Base-by-base conservation (phyloP, 2,329 filamentous ascomycete species). In the Curvularia hawaiiensis region DNA sequence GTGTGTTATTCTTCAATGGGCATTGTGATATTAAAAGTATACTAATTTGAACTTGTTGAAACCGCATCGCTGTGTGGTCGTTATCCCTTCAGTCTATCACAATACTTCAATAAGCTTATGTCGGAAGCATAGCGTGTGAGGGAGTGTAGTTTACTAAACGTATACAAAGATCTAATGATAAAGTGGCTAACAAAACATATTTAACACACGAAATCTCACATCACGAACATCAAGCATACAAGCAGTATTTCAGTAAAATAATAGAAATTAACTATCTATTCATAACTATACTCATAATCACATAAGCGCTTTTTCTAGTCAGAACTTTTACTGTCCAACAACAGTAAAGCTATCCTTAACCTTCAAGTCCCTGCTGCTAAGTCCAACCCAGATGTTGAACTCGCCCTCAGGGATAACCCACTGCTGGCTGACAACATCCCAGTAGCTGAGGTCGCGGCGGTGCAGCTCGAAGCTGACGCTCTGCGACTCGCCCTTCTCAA, bases 361-460 rank as follows among this genome's bases (percentile, higher is more conserved):
- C 52, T 62, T 63, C 24, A 73, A 49, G 52, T 73, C 68, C 30
- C 70, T 59, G 54, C 63, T 67, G 57, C 69, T 72, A n/a, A 65
- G 61, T 14, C 70, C 70, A 18, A 68, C 66, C 55, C 61, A 66
- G 39, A 71, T 31, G 9, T 59, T 66, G 51, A 73, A 71, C 68
- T 56, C 72, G 75, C 75, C 82, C 70, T n/a, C 80, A 75, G 58
- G 75, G 62, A 70, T 74, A 28, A 92, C 84, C 92, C 93, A 97
- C 79, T 97, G 88, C 81, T 97, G 92, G 20, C 78, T 74, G 0
- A 73, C 80, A 1, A 85, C 79, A 64, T 96, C 90, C 93, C 93
- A 97, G 79, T 91, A 95, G 75, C 89, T 92, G 59, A 97, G 65
- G 71, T 97, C 93, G 54, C 91, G 86, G 35, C 93, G 84, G 22